Percentiles rank a stretch among this genome's conserved stretches.
These are phyloP conservation scores for Microcos paniculata DNA, from an alignment of 345 rosid species.

Conservation along the genomic window DNA sequence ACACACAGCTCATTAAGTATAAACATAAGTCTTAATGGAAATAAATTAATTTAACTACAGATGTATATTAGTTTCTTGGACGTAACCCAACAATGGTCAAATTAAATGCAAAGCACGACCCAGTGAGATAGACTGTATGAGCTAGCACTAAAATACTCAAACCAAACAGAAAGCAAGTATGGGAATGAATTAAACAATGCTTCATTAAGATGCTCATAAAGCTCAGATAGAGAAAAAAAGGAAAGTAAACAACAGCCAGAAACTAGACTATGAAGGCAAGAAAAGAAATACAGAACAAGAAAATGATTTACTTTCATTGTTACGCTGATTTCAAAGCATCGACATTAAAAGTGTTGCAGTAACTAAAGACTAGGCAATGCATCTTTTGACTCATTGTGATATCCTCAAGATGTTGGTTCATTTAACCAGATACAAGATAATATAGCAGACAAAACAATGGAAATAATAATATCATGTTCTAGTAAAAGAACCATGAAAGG, in stretches of 20 bases:
- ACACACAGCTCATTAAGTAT: not conserved
- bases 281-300: not conserved
- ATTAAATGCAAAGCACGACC: not conserved
- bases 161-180: not conserved
- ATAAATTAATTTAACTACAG: too few species aligned
- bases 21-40: not conserved
- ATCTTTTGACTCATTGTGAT: not conserved
- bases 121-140: not conserved
- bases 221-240: not conserved
- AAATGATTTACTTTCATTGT: not conserved
- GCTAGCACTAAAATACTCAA: not conserved
- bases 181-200: not conserved
- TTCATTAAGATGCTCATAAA: not conserved
- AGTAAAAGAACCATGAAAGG: not conserved
- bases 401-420: not conserved
- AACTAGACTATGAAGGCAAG: slow-evolving; percentile 1
- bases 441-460: not conserved
- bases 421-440: not conserved
- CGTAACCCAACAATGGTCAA: not conserved
- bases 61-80: not conserved
- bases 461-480: not conserved
- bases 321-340: not conserved
- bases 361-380: not conserved
- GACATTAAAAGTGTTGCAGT: not conserved
- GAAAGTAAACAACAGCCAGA: not conserved